Percentiles rank a stretch among this genome's conserved stretches.
Evolutionary conservation across 1,139 yeast species (phyloP).

Genomic region (Nakaseomyces kungkrabaensis): DNA sequence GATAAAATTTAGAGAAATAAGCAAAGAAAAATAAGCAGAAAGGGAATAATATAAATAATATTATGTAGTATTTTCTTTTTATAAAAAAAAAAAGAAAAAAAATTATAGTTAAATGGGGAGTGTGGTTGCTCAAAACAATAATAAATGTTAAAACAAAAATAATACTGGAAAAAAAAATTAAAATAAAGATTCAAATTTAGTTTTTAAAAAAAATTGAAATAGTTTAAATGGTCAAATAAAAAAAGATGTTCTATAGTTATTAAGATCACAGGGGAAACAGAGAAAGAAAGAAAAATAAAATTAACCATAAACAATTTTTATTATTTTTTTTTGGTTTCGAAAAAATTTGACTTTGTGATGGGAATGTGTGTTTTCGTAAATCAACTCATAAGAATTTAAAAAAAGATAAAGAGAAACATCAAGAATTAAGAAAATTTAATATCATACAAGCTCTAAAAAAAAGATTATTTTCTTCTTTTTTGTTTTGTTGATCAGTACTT

Average conservation of each 20-base stretch:
- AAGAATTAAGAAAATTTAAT: not conserved
- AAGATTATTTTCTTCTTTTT: not conserved
- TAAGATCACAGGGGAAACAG: not conserved
- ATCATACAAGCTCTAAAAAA: too few species aligned
- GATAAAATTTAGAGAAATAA: too few species aligned
- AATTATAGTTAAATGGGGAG: not conserved
- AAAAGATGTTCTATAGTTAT: not conserved
- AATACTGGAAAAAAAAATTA: too few species aligned
- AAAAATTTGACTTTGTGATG: not conserved
- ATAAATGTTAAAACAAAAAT: not conserved
- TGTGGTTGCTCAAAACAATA: not conserved
- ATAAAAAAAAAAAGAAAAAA: not conserved
- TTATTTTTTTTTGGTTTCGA: too few species aligned
- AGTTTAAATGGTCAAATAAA: too few species aligned
- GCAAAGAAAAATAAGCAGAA: not conserved
- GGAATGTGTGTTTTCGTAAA: too few species aligned
- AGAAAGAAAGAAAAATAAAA: too few species aligned
- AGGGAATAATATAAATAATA: conserved; percentile 1
- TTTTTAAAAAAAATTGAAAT: too few species aligned
- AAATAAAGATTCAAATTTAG: too few species aligned
- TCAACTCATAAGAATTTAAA: too few species aligned
- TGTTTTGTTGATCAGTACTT: conserved; percentile 16
- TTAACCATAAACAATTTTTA: too few species aligned
- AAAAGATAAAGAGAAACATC: not conserved
- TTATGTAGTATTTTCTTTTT: not conserved